Evolutionary conservation across 2,329 filamentous ascomycete genomes (phyloP).

Genomic region (Aspergillus fijiensis): DNA sequence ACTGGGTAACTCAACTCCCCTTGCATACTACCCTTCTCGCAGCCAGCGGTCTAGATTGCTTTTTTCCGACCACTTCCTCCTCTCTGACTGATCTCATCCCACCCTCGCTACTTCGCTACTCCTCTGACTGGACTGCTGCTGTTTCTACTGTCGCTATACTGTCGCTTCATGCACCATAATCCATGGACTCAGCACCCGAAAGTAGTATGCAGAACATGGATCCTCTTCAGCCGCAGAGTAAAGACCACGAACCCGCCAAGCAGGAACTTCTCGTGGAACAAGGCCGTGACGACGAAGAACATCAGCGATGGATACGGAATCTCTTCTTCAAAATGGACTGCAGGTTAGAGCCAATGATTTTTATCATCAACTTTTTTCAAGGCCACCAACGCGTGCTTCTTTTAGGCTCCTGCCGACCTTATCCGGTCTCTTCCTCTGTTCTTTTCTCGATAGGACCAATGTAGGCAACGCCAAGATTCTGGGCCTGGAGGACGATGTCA

Average conservation of each 20-base stretch:
- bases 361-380: background rate
- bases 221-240: too few relatives aligned
- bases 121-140: too few relatives aligned
- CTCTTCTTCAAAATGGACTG: conserved; percentile 57
- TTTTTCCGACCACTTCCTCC: too few relatives aligned
- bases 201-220: background rate
- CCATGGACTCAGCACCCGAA: too few relatives aligned
- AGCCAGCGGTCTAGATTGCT: too few relatives aligned
- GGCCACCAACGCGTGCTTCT: background rate
- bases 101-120: too few relatives aligned
- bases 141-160: too few relatives aligned
- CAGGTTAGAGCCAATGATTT: conserved; percentile 30
- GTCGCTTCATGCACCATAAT: too few relatives aligned
- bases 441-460: conserved; percentile 68
- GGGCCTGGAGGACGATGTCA: conserved; percentile 58
- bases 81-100: too few relatives aligned
- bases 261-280: background rate
- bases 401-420: conserved; percentile 61
- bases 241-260: background rate
- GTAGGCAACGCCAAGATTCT: conserved; percentile 69
- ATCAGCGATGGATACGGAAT: conserved; percentile 32
- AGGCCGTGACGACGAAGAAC: background rate
- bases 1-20: too few relatives aligned
- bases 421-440: conserved; percentile 65
- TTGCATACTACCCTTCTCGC: too few relatives aligned